phyloP scores from a whole-genome alignment of 2,329 filamentous ascomycete genomes.

The Drechmeria coniospora region DNA sequence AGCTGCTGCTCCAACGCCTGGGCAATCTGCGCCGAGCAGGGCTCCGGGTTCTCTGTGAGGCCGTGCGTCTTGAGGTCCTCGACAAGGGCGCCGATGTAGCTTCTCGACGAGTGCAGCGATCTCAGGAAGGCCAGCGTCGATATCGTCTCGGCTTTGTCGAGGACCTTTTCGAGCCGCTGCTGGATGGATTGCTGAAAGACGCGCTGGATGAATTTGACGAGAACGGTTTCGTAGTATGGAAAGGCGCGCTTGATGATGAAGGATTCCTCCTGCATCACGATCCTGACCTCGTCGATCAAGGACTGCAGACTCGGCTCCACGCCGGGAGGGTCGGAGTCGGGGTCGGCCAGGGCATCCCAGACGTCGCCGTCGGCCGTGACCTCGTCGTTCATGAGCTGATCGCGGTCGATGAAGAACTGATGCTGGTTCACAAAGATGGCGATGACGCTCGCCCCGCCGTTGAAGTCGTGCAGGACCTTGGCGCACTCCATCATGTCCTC shows the following conservation, averaged over 20 bases:
- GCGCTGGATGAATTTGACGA: conserved; percentile 84
- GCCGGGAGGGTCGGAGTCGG: conserved; percentile 78
- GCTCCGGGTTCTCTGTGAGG: conserved; percentile 85
- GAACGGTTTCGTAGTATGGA: conserved; percentile 86
- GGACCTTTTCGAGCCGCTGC: conserved; percentile 83
- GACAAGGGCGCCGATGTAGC: conserved; percentile 73
- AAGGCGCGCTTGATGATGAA: conserved; percentile 94
- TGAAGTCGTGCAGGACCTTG: conserved; percentile 87
- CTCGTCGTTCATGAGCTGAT: conserved; percentile 80
- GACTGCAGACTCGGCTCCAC: conserved; percentile 88
- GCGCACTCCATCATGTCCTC: conserved; percentile 98
- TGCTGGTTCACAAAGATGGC: conserved; percentile 96
- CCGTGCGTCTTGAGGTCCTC: conserved; percentile 92
- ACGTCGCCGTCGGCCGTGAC: conserved; percentile 58
- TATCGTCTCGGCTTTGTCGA: conserved; percentile 84
- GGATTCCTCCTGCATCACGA: conserved; percentile 93
- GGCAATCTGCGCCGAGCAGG: conserved; percentile 72
- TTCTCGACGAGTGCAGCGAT: conserved; percentile 77
- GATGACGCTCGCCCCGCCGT: conserved; percentile 87
- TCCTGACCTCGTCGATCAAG: conserved; percentile 81
- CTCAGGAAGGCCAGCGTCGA: conserved; percentile 86
- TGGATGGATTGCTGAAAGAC: conserved; percentile 98
- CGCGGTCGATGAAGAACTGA: conserved; percentile 95
- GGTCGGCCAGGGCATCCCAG: conserved; percentile 88
- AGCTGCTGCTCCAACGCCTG: conserved; percentile 59